A percentile compares a stretch with the other conserved stretches of the same genome.
Conservation (phyloP, 148 eudicot genomes). For the Heliosperma pusillum region DNA sequence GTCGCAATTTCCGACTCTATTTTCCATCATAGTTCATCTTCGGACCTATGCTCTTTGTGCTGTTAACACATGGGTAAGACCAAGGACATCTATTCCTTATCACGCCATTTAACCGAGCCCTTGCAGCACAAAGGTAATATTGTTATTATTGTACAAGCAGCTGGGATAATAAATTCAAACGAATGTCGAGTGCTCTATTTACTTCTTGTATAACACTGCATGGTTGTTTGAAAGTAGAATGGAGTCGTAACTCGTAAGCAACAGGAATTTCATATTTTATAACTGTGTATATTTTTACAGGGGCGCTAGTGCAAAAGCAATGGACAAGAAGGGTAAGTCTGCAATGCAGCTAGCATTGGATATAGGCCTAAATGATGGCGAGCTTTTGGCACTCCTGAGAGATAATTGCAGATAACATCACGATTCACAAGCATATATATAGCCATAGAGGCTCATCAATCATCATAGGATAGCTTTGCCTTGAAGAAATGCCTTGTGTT, state of each 20-base stretch:
- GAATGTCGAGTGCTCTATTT: too few species aligned
- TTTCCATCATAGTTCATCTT: too few species aligned
- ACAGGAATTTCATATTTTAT: not conserved
- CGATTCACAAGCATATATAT: slow-evolving; percentile 13
- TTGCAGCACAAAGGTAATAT: too few species aligned
- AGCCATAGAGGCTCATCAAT: slow-evolving; percentile 10
- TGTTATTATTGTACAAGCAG: too few species aligned
- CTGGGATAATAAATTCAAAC: too few species aligned
- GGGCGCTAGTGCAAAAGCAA: slow-evolving; percentile 62
- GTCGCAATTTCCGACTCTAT: too few species aligned
- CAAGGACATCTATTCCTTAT: too few species aligned
- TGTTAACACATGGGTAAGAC: too few species aligned
- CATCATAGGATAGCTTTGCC: slow-evolving; percentile 15
- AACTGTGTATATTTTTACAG: slow-evolving; percentile 30
- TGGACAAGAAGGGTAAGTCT: slow-evolving; percentile 64
- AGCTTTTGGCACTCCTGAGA: slow-evolving; percentile 58
- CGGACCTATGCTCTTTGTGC: too few species aligned
- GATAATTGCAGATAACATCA: slow-evolving; percentile 43
- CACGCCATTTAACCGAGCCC: too few species aligned
- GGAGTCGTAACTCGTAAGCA: not conserved
- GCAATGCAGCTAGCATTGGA: slow-evolving; percentile 54
- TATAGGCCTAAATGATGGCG: slow-evolving; percentile 51
- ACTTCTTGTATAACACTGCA: too few species aligned
- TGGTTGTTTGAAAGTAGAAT: too few species aligned
- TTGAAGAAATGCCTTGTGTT: slow-evolving; percentile 9